These are phyloP conservation scores for Starmerella sirachaensis DNA, from an alignment of 805 yeast species.

Conservation along the genomic window DNA sequence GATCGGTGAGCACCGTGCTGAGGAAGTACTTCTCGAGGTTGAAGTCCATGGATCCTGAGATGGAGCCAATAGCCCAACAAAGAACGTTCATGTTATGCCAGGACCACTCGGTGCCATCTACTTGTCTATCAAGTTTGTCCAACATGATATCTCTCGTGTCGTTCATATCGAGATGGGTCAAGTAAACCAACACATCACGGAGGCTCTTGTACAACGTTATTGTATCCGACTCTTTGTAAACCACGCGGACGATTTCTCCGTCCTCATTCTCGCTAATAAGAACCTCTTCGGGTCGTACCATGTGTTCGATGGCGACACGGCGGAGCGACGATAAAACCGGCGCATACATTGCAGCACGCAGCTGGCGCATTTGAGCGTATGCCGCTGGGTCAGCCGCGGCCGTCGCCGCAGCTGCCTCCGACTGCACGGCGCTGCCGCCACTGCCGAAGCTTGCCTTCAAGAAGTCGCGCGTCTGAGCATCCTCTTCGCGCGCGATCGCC, in stretches of 20 bases:
- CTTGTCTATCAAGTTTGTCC: conserved; percentile 78
- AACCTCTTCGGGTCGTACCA: conserved; percentile 98
- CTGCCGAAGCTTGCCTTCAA: conserved; percentile 25
- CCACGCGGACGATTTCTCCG: conserved; percentile 96
- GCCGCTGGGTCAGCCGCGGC: conserved; percentile 70
- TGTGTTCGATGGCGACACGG: conserved; percentile 86
- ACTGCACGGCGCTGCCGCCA: conserved; percentile 24
- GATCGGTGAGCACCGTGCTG: conserved; percentile 84
- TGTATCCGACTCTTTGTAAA: conserved; percentile 93
- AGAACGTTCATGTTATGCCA: conserved; percentile 96
- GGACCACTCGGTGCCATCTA: conserved; percentile 97
- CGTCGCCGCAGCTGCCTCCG: conserved; percentile 30
- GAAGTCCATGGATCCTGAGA: conserved; percentile 97
- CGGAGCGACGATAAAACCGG: conserved; percentile 70
- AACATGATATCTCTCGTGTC: conserved; percentile 93
- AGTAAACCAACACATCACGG: conserved; percentile 89
- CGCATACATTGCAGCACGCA: conserved; percentile 77
- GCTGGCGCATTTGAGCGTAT: conserved; percentile 16
- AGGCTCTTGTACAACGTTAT: conserved; percentile 88
- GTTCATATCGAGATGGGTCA: conserved; percentile 88
- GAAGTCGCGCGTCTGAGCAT: conserved; percentile 61
- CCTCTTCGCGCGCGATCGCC: conserved; percentile 56
- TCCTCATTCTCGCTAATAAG: conserved; percentile 95
- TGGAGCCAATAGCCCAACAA: conserved; percentile 99
- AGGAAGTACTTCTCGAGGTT: conserved; percentile 91